phyloP scores from a whole-genome alignment of 1,139 yeast genomes.

The Hansenula sp. region DNA sequence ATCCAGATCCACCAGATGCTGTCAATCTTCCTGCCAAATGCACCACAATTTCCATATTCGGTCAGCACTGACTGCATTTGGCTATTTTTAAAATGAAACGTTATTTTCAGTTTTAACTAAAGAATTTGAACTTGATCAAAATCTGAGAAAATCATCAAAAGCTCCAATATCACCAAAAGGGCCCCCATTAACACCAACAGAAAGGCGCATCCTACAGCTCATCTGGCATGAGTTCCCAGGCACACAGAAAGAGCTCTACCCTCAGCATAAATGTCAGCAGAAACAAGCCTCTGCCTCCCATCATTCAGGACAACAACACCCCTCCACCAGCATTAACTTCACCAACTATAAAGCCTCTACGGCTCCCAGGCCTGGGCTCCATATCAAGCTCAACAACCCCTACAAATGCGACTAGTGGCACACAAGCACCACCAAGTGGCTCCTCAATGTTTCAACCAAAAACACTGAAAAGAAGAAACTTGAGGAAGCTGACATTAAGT shows the following conservation, averaged over 20 bases:
- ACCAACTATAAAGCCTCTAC: background rate
- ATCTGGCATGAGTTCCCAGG: background rate
- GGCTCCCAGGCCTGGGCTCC: slow-evolving; percentile 1
- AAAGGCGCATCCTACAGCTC: background rate
- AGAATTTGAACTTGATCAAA: background rate
- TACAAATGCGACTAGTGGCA: background rate
- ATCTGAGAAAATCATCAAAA: background rate
- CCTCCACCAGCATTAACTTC: background rate
- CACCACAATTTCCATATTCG: background rate
- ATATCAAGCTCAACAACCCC: background rate
- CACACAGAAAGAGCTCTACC: slow-evolving; percentile 21
- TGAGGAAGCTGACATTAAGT: slow-evolving; percentile 62
- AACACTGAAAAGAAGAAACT: slow-evolving; percentile 67
- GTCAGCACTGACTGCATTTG: background rate
- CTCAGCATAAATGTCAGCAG: slow-evolving; percentile 19
- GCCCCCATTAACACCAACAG: background rate
- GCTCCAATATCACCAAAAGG: background rate
- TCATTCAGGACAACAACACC: slow-evolving; percentile 10
- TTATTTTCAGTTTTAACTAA: background rate
- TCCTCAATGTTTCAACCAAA: slow-evolving; percentile 41
- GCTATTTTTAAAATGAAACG: background rate
- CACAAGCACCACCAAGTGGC: background rate
- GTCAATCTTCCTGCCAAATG: background rate
- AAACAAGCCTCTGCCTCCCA: slow-evolving; percentile 25
- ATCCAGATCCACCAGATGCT: background rate